phyloP scores from a whole-genome alignment of 345 rosid genomes.

The Fremontodendron californicum region DNA sequence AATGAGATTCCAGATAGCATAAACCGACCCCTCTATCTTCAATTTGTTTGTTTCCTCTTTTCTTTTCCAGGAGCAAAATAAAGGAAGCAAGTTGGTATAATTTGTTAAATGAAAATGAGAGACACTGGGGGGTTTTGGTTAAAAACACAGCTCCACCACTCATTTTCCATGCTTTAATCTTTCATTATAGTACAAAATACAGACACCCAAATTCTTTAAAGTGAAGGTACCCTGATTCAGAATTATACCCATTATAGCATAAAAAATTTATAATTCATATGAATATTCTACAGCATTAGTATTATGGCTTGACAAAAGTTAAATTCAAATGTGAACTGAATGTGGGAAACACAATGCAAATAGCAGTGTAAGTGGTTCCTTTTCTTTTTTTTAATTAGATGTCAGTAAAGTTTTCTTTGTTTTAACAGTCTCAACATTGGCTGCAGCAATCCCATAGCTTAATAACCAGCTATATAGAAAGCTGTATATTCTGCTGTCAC shows the following conservation, averaged over 20 bases:
- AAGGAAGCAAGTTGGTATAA: not conserved
- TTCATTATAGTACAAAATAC: not conserved
- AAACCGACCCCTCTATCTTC: conserved; percentile 2
- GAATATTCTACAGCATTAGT: not conserved
- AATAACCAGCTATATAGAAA: conserved; percentile 9
- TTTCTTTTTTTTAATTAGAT: not conserved
- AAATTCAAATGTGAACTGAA: not conserved
- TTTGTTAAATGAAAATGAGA: not conserved
- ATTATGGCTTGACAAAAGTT: not conserved
- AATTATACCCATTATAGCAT: no score
- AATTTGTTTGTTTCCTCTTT: not conserved
- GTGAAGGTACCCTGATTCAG: not conserved
- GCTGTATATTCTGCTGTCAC: conserved; percentile 19
- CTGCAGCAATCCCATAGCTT: conserved; percentile 28
- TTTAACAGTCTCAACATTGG: conserved; percentile 1
- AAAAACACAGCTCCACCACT: not conserved
- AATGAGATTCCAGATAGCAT: conserved; percentile 13
- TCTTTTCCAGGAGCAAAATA: not conserved
- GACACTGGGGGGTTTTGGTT: not conserved
- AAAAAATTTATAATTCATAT: no score
- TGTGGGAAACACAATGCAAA: conserved; percentile 3
- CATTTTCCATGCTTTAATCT: not conserved
- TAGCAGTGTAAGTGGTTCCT: not conserved
- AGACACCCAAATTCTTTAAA: not conserved
- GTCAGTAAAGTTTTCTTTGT: not conserved